Evolutionary conservation across 2,329 filamentous ascomycete genomes (phyloP).

Genomic region (Periglandula ipomoeae): DNA sequence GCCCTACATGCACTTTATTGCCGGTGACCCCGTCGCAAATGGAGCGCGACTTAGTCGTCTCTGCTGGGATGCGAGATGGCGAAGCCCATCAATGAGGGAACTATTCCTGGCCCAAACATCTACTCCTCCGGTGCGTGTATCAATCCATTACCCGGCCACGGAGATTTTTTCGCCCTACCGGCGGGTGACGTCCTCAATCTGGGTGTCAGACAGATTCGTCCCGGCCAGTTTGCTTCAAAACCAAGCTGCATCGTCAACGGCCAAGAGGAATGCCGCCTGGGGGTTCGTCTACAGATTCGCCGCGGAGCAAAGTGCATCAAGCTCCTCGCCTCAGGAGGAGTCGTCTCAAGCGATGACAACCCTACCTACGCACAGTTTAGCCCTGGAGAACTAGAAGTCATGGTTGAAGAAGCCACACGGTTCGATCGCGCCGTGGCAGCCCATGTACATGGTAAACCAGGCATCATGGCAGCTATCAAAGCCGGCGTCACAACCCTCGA

Average conservation of each 20-base stretch:
- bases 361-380: slow-evolving; percentile 29
- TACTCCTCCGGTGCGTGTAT: slow-evolving; percentile 36
- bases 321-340: slow-evolving; percentile 28
- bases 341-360: slow-evolving; percentile 28
- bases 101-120: slow-evolving; percentile 36
- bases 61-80: slow-evolving; percentile 34
- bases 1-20: slow-evolving; percentile 11
- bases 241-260: slow-evolving; percentile 25
- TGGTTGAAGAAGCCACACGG: slow-evolving; percentile 27
- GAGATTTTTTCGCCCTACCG: slow-evolving; percentile 26
- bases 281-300: slow-evolving; percentile 29
- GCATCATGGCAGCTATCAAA: slow-evolving; percentile 27
- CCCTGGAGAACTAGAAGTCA: slow-evolving; percentile 25
- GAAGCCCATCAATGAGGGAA: slow-evolving; percentile 31
- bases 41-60: slow-evolving; percentile 30
- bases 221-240: slow-evolving; percentile 21
- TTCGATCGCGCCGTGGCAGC: slow-evolving; percentile 26
- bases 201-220: slow-evolving; percentile 19
- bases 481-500: slow-evolving; percentile 28
- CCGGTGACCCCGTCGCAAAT: slow-evolving; percentile 20
- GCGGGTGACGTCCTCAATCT: slow-evolving; percentile 25
- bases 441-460: slow-evolving; percentile 30
- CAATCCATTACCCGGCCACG: slow-evolving; percentile 38
- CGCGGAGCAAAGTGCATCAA: slow-evolving; percentile 31
- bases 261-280: slow-evolving; percentile 29